Base-by-base conservation (phyloP, 202 grass and related monocot genomes). In the Cymbopogon flexuosus region DNA sequence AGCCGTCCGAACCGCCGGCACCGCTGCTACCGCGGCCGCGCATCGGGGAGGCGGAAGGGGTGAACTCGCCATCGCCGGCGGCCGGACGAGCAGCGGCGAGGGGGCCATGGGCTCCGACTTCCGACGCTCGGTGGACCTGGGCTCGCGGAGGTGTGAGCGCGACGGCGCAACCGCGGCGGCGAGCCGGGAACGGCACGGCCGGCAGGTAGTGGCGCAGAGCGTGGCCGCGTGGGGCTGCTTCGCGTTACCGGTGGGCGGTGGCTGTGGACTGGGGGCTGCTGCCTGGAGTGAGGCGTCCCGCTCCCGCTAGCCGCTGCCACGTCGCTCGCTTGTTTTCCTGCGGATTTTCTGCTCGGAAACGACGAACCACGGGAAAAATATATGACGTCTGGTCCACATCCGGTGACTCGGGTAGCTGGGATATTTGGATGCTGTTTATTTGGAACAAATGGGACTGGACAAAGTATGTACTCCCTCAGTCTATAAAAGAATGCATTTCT, bases 1-100 rank as follows among this genome's bases (percentile, higher is more conserved):
- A 52, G 31, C 54, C 72, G 66, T 5, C 46, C 72, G 37, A 18
- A 58, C 37, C 21, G 78, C 18, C 59, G 86, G 9, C 15, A 62
- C 23, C 3, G 63, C 62, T 8, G 56, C 65, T 4, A 49, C 10
- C 22, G 31, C 21, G 37, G 59, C 37, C 59, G 49, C 23, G 67
- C 72, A 89, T 12, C 82, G 78, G 66, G 57, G 72, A 73, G 60
- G 61, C 12, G 31, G 10, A 8, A 68, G 66, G 39, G 59, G 21
- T 4, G 72, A 49, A 12, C 16, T 89, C 11, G 87, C 47, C 83
- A 14, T 47, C 87, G 83, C 66, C 66, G 59, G 78, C 30, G 67
- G 47, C 83, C 87, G 83, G 72, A 81, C 72, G 66, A 85, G 73
- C 30, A 89, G 65, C 67, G 83, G 61, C 66, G 78, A 82, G 39